Evolutionary conservation across 495 filamentous ascomycete species (phyloP).

Genomic region (Lasiosphaeria hispida): DNA sequence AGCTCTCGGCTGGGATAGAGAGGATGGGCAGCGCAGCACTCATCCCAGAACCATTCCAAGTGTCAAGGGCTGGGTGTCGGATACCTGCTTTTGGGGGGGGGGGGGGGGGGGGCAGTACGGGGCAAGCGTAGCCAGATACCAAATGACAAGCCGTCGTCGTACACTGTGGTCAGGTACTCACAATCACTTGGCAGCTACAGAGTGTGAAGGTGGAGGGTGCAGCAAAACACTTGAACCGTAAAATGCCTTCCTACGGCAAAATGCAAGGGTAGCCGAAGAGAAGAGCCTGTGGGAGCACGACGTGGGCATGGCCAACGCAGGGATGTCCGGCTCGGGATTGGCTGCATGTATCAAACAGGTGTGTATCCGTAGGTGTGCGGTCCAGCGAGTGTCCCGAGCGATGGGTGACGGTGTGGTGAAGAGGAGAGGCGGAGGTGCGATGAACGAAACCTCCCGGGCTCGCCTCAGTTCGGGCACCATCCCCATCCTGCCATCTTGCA

Average conservation of each 20-base stretch:
- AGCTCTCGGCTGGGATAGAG: constrained; percentile 16
- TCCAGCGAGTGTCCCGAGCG: too few species aligned
- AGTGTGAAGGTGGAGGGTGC: not conserved
- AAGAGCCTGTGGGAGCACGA: constrained; percentile 7
- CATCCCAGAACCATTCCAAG: constrained; percentile 1
- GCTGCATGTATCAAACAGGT: not conserved
- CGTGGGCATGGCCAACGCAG: not conserved
- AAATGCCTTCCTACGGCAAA: constrained; percentile 30
- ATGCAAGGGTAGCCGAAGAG: constrained; percentile 20
- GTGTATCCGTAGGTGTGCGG: not conserved
- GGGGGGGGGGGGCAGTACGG: not conserved
- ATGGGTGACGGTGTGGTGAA: too few species aligned
- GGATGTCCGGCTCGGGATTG: constrained; percentile 4
- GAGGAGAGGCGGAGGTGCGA: not conserved
- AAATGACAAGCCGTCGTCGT: not conserved
- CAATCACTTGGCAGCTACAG: not conserved
- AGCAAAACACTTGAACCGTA: constrained; percentile 26
- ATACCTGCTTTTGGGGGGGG: constrained; percentile 8
- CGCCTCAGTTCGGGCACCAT: too few species aligned
- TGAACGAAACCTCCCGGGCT: not conserved
- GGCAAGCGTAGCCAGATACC: not conserved
- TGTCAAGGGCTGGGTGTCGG: not conserved
- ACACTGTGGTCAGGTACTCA: not conserved
- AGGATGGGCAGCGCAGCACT: constrained; percentile 3
- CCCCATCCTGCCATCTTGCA: too few species aligned